Percentiles rank a stretch among this genome's conserved stretches.
Conservation (phyloP, 768 basidiomycete genomes). For the Tulasnella sp. region DNA sequence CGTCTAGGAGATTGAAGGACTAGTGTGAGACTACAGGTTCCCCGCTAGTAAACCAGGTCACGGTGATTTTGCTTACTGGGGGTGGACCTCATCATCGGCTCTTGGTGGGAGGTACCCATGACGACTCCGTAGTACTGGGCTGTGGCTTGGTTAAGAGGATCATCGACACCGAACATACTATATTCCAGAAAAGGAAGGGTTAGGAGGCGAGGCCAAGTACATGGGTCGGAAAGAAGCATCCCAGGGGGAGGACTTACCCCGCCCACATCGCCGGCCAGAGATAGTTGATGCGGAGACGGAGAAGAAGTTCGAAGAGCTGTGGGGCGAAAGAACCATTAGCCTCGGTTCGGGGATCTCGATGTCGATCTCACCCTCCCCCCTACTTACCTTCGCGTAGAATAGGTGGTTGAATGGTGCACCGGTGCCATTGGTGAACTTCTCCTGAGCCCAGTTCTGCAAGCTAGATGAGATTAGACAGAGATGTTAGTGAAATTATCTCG, state of each 20-base stretch:
- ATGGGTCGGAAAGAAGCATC: not conserved
- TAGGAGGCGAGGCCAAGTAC: not conserved
- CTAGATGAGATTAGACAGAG: not conserved
- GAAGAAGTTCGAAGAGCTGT: conserved; percentile 54
- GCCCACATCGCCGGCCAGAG: conserved; percentile 48
- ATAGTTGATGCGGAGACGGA: conserved; percentile 61
- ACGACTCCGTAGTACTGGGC: conserved; percentile 61
- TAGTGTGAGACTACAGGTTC: not conserved
- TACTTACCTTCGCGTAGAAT: conserved; percentile 50
- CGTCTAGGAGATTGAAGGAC: conserved; percentile 30
- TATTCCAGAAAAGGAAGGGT: not conserved
- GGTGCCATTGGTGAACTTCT: conserved; percentile 59
- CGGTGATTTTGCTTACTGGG: conserved; percentile 30
- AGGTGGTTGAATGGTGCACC: conserved; percentile 57
- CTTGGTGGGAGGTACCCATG: conserved; percentile 66
- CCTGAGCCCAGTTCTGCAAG: conserved; percentile 61
- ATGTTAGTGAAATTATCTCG: not conserved
- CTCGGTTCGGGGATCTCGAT: not conserved
- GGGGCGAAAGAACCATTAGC: conserved; percentile 11
- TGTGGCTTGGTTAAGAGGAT: conserved; percentile 47
- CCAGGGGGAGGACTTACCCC: conserved; percentile 17
- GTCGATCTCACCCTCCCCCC: not conserved
- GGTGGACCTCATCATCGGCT: conserved; percentile 66
- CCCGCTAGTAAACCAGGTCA: not conserved
- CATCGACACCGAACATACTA: conserved; percentile 50